A percentile compares a stretch with the other conserved stretches of the same genome.
These are phyloP conservation scores for Arbutus unedo DNA, from an alignment of 148 eudicot species.

Conservation along the genomic window DNA sequence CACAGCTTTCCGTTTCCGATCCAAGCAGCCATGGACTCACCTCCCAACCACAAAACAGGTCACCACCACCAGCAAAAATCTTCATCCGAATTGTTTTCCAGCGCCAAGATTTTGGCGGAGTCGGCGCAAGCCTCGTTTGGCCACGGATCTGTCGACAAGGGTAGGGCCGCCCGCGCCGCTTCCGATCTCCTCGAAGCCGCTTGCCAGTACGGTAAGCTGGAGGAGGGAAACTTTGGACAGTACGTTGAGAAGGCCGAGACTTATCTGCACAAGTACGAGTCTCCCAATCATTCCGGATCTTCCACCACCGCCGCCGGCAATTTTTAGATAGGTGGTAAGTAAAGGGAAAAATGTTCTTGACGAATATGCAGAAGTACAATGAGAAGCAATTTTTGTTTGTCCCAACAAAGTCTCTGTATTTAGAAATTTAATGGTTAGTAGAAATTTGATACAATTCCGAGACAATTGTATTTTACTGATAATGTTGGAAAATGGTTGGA, in stretches of 20 bases:
- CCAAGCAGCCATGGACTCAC: neutral
- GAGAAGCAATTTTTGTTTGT: neutral
- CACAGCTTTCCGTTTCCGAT: neutral
- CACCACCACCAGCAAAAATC: conserved; percentile 19
- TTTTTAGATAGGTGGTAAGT: neutral
- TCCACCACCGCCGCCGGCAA: conserved; percentile 11
- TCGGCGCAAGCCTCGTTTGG: conserved; percentile 32
- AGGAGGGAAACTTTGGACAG: conserved; percentile 36
- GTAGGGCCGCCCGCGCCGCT: conserved; percentile 47
- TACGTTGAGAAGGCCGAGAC: conserved; percentile 47
- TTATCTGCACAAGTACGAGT: conserved; percentile 36
- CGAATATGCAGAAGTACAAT: neutral
- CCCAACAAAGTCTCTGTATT: too few relatives aligned
- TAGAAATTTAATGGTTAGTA: too few relatives aligned
- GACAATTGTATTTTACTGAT: too few relatives aligned
- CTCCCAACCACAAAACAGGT: neutral
- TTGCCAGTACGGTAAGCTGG: conserved; percentile 37
- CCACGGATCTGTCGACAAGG: conserved; percentile 37
- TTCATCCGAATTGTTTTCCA: conserved; percentile 34
- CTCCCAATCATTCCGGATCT: conserved; percentile 8
- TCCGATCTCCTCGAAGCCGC: conserved; percentile 47
- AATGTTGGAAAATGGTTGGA: too few relatives aligned
- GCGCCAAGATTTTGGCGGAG: conserved; percentile 51
- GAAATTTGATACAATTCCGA: too few relatives aligned
- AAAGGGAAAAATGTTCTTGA: neutral